Conservation (phyloP, 75 land plant species). For the Selaginella tamariscina region DNA sequence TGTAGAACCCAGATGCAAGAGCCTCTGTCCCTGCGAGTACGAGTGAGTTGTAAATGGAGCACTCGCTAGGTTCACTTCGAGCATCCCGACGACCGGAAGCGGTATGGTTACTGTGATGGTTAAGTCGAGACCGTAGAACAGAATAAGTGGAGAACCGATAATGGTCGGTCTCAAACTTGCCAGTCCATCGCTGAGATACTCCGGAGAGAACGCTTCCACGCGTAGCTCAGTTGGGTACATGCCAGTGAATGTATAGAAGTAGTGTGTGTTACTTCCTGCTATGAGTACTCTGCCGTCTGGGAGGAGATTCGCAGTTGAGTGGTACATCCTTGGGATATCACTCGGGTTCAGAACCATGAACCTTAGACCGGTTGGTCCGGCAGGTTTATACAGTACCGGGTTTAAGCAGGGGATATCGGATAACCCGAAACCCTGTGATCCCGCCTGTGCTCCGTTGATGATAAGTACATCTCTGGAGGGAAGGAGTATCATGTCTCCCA, state of each 20-base stretch:
- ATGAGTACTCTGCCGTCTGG: conserved; percentile 36
- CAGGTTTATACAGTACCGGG: conserved; percentile 33
- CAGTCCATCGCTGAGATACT: conserved; percentile 15
- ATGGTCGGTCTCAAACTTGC: conserved; percentile 17
- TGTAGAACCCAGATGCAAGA: conserved; percentile 13
- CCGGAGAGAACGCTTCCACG: conserved; percentile 32
- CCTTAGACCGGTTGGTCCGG: conserved; percentile 8
- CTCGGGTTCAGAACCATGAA: conserved; percentile 18
- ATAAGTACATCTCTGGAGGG: conserved; percentile 15
- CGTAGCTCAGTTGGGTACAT: conserved; percentile 33
- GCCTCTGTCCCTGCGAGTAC: conserved; percentile 34
- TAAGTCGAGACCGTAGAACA: conserved; percentile 25
- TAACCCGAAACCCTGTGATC: conserved; percentile 26
- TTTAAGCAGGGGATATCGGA: conserved; percentile 23
- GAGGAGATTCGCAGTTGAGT: conserved; percentile 36
- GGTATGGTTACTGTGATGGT: conserved; percentile 17
- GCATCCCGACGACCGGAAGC: neutral
- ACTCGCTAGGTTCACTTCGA: conserved; percentile 18
- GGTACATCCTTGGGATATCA: conserved; percentile 35
- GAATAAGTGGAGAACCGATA: neutral
- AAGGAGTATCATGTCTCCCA: conserved; percentile 19
- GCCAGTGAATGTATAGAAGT: conserved; percentile 23
- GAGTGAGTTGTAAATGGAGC: conserved; percentile 40
- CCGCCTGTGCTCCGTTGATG: conserved; percentile 11
- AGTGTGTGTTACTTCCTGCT: conserved; percentile 40